Base-by-base conservation (phyloP, 495 filamentous ascomycete genomes). In the Daldinia bambusicola region DNA sequence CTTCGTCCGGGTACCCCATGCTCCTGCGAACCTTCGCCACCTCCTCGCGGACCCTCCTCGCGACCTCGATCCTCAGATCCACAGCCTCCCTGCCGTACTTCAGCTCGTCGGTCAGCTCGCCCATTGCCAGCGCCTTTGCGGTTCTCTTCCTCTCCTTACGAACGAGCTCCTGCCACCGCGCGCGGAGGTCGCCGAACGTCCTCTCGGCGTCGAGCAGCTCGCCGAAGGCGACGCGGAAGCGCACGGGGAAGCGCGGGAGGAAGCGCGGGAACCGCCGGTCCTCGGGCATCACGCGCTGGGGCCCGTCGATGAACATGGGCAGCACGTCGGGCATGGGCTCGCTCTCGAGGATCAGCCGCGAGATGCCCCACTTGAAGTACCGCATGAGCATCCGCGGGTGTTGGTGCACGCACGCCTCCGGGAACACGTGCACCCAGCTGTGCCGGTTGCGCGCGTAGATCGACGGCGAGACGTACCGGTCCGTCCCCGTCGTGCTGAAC, bases 351-450 rank as follows among this genome's bases (percentile, higher is more conserved):
- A 99, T 95, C 40, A 97, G 81, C 1, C 95, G 88, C 4, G 94
- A 91, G 6, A 98, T 82, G 6, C 95, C 95, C 95, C 95, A 99
- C 79, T 95, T 97, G 87, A 97, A 97, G 82, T 99, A 99, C 10
- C 95, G 91, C 87, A 98, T 90, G 38, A 89, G 87, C 69, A 89
- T 88, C 34, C 84, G 78, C 2, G 91, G 88, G 62, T 94, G 88
- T 81, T 99, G 95, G 80, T 98, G 94, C 22, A 97, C 92, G 69
- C 90, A 90, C 13, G 93, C 95, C 79, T 99, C 95, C 38, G 95
- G 95, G 80, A 98, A 99, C 48, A 98, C 91, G 80, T 99, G 95
- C 2, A 98, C 82, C 95, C 95, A 98, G 41, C 85, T 84, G 79
- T 91, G 83, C 34, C 84, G 82, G 58, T 87, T 83, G n/a, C 55